Evolutionary conservation across 495 filamentous ascomycete species (phyloP).

Genomic region (Aspergillus sclerotiicarbonarius): DNA sequence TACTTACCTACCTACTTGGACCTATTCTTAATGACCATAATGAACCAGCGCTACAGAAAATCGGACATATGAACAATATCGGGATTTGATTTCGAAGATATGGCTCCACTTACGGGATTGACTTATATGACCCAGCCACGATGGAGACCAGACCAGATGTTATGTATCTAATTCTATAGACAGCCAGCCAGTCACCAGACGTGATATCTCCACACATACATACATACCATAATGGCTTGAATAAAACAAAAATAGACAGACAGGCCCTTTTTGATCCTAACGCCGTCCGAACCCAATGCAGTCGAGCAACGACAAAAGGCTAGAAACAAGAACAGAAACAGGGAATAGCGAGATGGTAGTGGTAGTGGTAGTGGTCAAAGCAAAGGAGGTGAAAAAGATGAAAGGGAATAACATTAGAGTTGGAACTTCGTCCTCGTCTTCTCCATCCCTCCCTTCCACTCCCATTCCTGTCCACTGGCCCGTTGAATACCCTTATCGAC

Average conservation of each 20-base stretch:
- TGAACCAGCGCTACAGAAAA: too few relatives aligned
- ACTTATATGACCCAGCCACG: too few relatives aligned
- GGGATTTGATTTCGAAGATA: too few relatives aligned
- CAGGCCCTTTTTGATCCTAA: conserved; percentile 26
- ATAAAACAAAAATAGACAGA: conserved; percentile 17
- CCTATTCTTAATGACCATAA: too few relatives aligned
- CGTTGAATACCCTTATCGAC: conserved; percentile 88
- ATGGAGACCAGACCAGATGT: neutral
- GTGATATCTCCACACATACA: conserved; percentile 4
- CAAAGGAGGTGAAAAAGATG: neutral
- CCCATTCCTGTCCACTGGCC: conserved; percentile 82
- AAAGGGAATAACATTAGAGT: conserved; percentile 50
- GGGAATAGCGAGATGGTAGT: too few relatives aligned
- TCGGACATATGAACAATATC: too few relatives aligned
- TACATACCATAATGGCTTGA: conserved; percentile 1
- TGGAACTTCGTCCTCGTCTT: conserved; percentile 91
- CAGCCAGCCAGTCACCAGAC: conserved; percentile 1
- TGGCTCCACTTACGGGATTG: too few relatives aligned
- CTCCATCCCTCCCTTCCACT: conserved; percentile 93
- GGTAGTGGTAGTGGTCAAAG: too few relatives aligned
- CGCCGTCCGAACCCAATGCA: conserved; percentile 19
- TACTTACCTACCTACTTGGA: too few relatives aligned
- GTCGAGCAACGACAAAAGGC: conserved; percentile 14
- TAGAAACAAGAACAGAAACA: conserved; percentile 6
- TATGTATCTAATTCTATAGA: conserved; percentile 7